phyloP scores from a whole-genome alignment of 371 early-diverging fungal species.

The Parasitella parasitica region DNA sequence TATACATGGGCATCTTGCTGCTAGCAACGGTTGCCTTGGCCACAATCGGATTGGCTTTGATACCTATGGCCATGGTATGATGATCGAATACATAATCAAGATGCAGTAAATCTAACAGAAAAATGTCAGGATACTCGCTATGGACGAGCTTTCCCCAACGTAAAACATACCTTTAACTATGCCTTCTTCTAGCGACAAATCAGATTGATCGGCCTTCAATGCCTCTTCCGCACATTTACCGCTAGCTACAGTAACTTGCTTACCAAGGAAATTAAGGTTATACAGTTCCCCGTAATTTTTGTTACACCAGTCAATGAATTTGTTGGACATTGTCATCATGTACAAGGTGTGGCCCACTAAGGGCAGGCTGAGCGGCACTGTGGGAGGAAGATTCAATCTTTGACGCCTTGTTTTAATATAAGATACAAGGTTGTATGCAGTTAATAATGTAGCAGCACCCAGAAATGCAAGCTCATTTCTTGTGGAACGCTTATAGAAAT shows the following conservation, averaged over 20 bases:
- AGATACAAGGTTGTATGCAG: slow-evolving; percentile 21
- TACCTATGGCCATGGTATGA: slow-evolving; percentile 30
- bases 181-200: slow-evolving; percentile 36
- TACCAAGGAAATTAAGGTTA: slow-evolving; percentile 23
- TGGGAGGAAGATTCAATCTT: slow-evolving; percentile 32
- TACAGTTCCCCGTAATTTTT: slow-evolving; percentile 36
- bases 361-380: slow-evolving; percentile 33
- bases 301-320: slow-evolving; percentile 41
- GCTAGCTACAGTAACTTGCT: slow-evolving; percentile 22
- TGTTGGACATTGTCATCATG: slow-evolving; percentile 10
- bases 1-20: slow-evolving; percentile 17
- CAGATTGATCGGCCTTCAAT: slow-evolving; percentile 21
- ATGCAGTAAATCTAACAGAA: slow-evolving; percentile 24
- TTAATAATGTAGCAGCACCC: slow-evolving; percentile 30
- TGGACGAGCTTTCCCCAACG: not conserved
- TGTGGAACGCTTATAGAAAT: slow-evolving; percentile 25
- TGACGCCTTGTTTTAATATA: slow-evolving; percentile 25
- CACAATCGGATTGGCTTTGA: slow-evolving; percentile 33
- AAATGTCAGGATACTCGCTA: not conserved
- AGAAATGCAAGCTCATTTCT: slow-evolving; percentile 27
- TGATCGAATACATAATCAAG: slow-evolving; percentile 34
- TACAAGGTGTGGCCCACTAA: slow-evolving; percentile 36
- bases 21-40: slow-evolving; percentile 23
- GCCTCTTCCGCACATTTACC: slow-evolving; percentile 34
- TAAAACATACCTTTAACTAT: slow-evolving; percentile 28